Evolutionary conservation across 805 yeast species (phyloP).

Genomic region (Komagataella populi): DNA sequence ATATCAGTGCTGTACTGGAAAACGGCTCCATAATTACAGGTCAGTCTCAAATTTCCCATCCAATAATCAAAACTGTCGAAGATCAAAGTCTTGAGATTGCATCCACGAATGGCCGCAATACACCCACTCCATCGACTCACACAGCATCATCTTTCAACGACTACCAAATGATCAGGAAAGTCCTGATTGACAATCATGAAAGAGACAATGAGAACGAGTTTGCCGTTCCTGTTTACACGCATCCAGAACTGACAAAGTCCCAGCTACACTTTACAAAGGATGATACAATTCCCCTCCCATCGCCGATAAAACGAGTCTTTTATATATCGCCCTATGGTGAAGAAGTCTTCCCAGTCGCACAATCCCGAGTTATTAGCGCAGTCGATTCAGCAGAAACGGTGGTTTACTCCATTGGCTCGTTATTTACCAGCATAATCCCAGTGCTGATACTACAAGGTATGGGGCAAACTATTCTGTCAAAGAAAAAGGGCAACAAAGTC

Average conservation of each 20-base stretch:
- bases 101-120: not conserved
- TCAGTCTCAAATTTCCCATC: conserved; percentile 90
- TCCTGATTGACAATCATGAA: conserved; percentile 13
- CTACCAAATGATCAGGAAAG: conserved; percentile 12
- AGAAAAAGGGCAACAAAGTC: conserved; percentile 28
- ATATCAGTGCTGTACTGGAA: conserved; percentile 61
- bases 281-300: conserved; percentile 44
- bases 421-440: conserved; percentile 81
- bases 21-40: conserved; percentile 74
- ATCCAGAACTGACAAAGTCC: conserved; percentile 63
- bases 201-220: conserved; percentile 32
- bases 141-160: not conserved
- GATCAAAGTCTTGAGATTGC: conserved; percentile 7
- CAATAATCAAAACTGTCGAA: conserved; percentile 22
- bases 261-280: conserved; percentile 63
- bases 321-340: conserved; percentile 83
- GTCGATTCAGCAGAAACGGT: conserved; percentile 38
- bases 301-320: conserved; percentile 61
- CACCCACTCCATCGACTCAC: not conserved
- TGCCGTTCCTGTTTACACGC: conserved; percentile 56
- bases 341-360: conserved; percentile 69
- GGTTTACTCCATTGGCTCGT: conserved; percentile 73
- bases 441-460: conserved; percentile 61
- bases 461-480: conserved; percentile 40
- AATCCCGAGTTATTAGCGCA: conserved; percentile 40